Evolutionary conservation across 1,284 basidiomycete genomes (phyloP).

Genomic region (Apiotrichum gamsii): DNA sequence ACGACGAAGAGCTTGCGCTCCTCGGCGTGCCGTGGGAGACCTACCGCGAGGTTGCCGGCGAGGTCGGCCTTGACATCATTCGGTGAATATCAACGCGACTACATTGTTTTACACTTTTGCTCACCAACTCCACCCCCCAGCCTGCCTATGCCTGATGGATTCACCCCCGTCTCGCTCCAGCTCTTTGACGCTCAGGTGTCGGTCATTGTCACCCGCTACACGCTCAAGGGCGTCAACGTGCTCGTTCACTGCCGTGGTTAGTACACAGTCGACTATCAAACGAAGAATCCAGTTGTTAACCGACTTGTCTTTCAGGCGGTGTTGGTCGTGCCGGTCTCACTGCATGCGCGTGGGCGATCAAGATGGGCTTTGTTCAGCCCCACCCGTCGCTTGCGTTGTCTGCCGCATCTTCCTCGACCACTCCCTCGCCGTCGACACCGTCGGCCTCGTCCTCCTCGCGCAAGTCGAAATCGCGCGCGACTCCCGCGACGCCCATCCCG

Average conservation of each 20-base stretch:
- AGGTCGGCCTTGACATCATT: conserved; percentile 69
- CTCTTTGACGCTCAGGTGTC: conserved; percentile 66
- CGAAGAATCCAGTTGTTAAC: not conserved
- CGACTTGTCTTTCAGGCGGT: conserved; percentile 51
- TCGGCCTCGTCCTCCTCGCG: not conserved
- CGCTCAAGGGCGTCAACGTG: conserved; percentile 65
- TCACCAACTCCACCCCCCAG: conserved; percentile 46
- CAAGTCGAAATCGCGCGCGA: conserved; percentile 2
- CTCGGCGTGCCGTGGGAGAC: conserved; percentile 77
- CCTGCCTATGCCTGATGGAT: conserved; percentile 85
- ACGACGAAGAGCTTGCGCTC: conserved; percentile 75
- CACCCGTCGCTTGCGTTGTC: conserved; percentile 32
- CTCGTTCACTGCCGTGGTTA: conserved; percentile 84
- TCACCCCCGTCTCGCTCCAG: conserved; percentile 63
- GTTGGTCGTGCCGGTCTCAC: conserved; percentile 90
- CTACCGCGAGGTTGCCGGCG: conserved; percentile 61
- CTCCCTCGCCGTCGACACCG: not conserved
- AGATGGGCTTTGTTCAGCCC: conserved; percentile 65
- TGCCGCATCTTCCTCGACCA: not conserved
- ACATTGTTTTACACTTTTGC: no score
- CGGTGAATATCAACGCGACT: conserved; percentile 43
- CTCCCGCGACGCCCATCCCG: not conserved
- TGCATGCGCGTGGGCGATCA: conserved; percentile 87
- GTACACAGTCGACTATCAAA: conserved; percentile 14
- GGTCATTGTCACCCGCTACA: conserved; percentile 65